Conservation (phyloP, 331 rosid species). For the Rosa hybrid region DNA sequence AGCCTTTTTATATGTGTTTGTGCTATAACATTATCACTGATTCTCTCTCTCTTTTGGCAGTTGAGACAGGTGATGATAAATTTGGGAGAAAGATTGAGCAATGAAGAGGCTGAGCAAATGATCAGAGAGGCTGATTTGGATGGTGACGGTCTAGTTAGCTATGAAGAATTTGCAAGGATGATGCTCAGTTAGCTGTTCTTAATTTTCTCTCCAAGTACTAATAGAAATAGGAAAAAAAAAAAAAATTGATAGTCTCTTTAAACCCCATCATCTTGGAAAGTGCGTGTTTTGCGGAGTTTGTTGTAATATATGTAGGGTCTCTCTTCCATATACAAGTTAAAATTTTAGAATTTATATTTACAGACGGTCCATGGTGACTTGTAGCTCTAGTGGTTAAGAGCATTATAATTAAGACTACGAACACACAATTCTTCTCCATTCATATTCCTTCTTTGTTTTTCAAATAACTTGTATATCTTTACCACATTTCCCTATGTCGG, state of each 20-base stretch:
- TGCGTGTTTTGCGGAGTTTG: not conserved
- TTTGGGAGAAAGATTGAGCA: conserved; percentile 49
- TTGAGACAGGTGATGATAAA: conserved; percentile 52
- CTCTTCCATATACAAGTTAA: not conserved
- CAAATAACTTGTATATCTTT: not conserved
- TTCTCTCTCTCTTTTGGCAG: conserved; percentile 19
- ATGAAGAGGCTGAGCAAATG: conserved; percentile 58
- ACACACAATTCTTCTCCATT: not conserved
- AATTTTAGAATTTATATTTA: not conserved
- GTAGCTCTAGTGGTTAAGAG: not conserved
- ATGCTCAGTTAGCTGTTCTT: conserved; percentile 36
- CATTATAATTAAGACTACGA: not conserved
- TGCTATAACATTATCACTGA: not conserved
- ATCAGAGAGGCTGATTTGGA: conserved; percentile 62
- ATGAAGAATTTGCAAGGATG: conserved; percentile 50
- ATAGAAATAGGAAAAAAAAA: not conserved
- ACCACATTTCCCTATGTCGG: not conserved
- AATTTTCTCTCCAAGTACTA: not conserved
- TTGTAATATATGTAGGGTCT: not conserved
- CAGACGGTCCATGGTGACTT: accelerated
- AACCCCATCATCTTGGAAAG: not conserved
- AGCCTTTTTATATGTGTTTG: not conserved
- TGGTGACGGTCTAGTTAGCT: conserved; percentile 57
- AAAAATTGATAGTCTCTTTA: not conserved
- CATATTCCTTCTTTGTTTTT: too few species aligned